Conservation (phyloP, 2,329 filamentous ascomycete species). For the Geoglossum cookeanum region DNA sequence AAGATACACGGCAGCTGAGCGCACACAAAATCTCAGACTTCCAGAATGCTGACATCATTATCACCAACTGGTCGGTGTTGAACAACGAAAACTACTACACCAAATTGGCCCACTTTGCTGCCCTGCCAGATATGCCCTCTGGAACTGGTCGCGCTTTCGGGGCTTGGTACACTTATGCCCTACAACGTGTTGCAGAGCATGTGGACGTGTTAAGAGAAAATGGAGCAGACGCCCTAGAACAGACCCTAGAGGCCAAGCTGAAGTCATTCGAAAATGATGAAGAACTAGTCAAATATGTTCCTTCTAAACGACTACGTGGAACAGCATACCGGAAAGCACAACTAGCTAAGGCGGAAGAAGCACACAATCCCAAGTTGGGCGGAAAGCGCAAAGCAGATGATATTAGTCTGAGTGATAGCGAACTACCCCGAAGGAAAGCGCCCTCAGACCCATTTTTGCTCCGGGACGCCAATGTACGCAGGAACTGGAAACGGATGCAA, state of each 20-base stretch:
- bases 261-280: slow-evolving; percentile 15
- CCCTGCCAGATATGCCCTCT: slow-evolving; percentile 22
- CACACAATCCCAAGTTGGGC: slow-evolving; percentile 2
- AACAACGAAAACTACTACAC: slow-evolving; percentile 28
- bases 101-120: slow-evolving; percentile 30
- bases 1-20: slow-evolving; percentile 21
- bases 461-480: not conserved
- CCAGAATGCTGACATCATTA: slow-evolving; percentile 31
- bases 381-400: slow-evolving; percentile 8
- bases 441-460: slow-evolving; percentile 1
- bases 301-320: slow-evolving; percentile 18
- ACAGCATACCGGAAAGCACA: slow-evolving; percentile 12
- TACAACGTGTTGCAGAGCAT: slow-evolving; percentile 23
- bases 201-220: slow-evolving; percentile 18
- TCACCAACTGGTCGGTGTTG: slow-evolving; percentile 34
- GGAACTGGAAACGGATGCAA: slow-evolving; percentile 15
- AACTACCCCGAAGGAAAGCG: slow-evolving; percentile 4
- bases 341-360: slow-evolving; percentile 6
- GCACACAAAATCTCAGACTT: slow-evolving; percentile 26
- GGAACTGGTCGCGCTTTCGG: slow-evolving; percentile 29
- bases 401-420: slow-evolving; percentile 3
- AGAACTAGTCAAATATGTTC: slow-evolving; percentile 20
- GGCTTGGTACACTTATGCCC: slow-evolving; percentile 32
- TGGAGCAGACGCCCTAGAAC: slow-evolving; percentile 16
- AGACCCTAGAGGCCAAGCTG: slow-evolving; percentile 7